Conservation (phyloP, 345 rosid genomes). For the Dimocarpus longan region DNA sequence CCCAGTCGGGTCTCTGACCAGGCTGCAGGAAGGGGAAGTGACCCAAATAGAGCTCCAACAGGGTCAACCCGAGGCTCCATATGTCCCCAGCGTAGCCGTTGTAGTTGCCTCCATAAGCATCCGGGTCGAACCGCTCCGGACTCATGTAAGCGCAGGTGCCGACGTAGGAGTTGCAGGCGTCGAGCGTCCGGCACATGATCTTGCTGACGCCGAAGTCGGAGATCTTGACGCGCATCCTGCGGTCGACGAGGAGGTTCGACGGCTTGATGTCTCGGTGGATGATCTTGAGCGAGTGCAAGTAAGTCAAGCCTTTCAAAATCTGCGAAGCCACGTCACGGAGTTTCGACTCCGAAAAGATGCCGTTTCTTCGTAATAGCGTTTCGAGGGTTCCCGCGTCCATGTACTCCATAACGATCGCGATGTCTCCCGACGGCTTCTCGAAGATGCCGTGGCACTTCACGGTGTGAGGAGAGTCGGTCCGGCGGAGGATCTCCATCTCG, state of each 20-base stretch:
- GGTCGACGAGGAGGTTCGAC: slow-evolving; percentile 66
- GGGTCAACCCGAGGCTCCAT: slow-evolving; percentile 84
- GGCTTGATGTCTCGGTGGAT: slow-evolving; percentile 90
- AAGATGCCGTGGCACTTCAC: slow-evolving; percentile 61
- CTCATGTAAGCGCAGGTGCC: slow-evolving; percentile 98
- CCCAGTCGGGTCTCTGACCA: slow-evolving; percentile 91
- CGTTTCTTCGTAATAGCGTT: slow-evolving; percentile 39
- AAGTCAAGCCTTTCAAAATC: slow-evolving; percentile 62
- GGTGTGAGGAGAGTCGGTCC: slow-evolving; percentile 64
- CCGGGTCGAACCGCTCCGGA: slow-evolving; percentile 86
- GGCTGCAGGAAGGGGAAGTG: slow-evolving; percentile 64
- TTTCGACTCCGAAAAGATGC: slow-evolving; percentile 49
- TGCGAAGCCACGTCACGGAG: slow-evolving; percentile 61
- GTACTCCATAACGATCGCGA: slow-evolving; percentile 72
- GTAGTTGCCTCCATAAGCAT: slow-evolving; percentile 54
- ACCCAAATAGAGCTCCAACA: slow-evolving; percentile 77
- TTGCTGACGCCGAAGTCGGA: slow-evolving; percentile 90
- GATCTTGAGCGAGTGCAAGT: slow-evolving; percentile 68
- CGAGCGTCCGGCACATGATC: slow-evolving; percentile 63
- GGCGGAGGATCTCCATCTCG: slow-evolving; percentile 83
- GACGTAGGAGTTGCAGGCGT: slow-evolving; percentile 81
- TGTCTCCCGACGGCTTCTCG: slow-evolving; percentile 70
- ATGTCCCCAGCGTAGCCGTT: slow-evolving; percentile 81
- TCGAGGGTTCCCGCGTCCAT: slow-evolving; percentile 83
- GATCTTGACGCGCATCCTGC: slow-evolving; percentile 65